These are phyloP conservation scores for Colletotrichum cereale DNA, from an alignment of 2,329 filamentous ascomycete species.

Conservation along the genomic window DNA sequence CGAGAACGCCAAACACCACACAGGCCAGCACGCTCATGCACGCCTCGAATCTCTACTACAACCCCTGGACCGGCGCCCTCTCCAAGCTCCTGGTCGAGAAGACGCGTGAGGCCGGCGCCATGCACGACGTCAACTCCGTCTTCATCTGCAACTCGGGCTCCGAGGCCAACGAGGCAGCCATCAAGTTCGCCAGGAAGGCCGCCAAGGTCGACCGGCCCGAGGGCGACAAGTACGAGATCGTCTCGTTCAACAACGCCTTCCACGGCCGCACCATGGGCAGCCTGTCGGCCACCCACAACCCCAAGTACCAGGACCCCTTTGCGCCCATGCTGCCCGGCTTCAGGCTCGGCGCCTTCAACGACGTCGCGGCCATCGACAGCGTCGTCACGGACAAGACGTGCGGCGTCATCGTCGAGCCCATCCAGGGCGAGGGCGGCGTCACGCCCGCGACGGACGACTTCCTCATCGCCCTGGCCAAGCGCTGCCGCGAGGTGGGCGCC, in stretches of 20 bases:
- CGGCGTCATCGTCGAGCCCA: slow-evolving; percentile 95
- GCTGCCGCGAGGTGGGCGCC: slow-evolving; percentile 88
- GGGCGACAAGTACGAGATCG: slow-evolving; percentile 82
- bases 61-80: slow-evolving; percentile 91
- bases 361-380: slow-evolving; percentile 76
- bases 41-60: slow-evolving; percentile 96
- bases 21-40: slow-evolving; percentile 84
- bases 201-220: slow-evolving; percentile 81
- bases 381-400: slow-evolving; percentile 89
- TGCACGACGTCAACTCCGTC: slow-evolving; percentile 82
- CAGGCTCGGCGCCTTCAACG: slow-evolving; percentile 87
- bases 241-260: slow-evolving; percentile 93
- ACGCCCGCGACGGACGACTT: slow-evolving; percentile 87
- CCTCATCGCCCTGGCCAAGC: slow-evolving; percentile 82
- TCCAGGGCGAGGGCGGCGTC: slow-evolving; percentile 96
- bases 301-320: slow-evolving; percentile 97
- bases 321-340: slow-evolving; percentile 96
- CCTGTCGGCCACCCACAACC: slow-evolving; percentile 95
- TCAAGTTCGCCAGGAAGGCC: slow-evolving; percentile 96
- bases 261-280: slow-evolving; percentile 97
- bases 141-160: slow-evolving; percentile 98
- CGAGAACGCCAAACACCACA: slow-evolving; percentile 8
- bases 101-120: slow-evolving; percentile 82
- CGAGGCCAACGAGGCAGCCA: slow-evolving; percentile 96
- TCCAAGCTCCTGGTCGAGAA: slow-evolving; percentile 87